These are phyloP conservation scores for Pseudogymnoascus sp. DNA, from an alignment of 2,329 filamentous ascomycete genomes.

Conservation along the genomic window DNA sequence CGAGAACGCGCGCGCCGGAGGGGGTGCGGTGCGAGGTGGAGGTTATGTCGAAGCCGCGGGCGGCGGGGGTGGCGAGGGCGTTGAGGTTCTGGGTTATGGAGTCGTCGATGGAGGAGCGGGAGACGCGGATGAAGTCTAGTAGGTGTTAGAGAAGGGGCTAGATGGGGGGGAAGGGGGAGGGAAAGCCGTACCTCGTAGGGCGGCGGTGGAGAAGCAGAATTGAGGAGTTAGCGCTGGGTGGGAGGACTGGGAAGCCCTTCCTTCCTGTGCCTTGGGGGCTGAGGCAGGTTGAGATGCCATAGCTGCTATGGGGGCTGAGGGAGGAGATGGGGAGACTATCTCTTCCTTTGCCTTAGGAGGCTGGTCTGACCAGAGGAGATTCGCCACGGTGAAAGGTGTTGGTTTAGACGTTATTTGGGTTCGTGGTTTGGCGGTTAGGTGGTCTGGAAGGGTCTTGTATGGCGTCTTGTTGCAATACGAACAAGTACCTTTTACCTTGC, in stretches of 20 bases:
- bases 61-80: slow-evolving; percentile 70
- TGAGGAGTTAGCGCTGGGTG: slow-evolving; percentile 58
- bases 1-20: slow-evolving; percentile 48
- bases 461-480: slow-evolving; percentile 10
- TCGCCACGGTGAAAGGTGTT: slow-evolving; percentile 24
- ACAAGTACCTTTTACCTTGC: not conserved
- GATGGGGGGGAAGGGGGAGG: not conserved
- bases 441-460: not conserved
- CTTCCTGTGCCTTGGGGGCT: slow-evolving; percentile 7
- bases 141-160: slow-evolving; percentile 10
- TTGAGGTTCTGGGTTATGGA: slow-evolving; percentile 91
- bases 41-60: slow-evolving; percentile 66
- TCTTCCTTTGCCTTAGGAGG: slow-evolving; percentile 16
- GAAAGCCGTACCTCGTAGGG: slow-evolving; percentile 55
- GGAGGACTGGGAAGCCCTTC: slow-evolving; percentile 25
- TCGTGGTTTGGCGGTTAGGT: not conserved
- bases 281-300: slow-evolving; percentile 17
- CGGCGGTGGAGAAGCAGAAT: slow-evolving; percentile 68
- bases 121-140: slow-evolving; percentile 82
- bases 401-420: not conserved
- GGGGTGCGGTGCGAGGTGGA: slow-evolving; percentile 62
- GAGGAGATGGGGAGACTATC: slow-evolving; percentile 25
- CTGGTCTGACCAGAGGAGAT: slow-evolving; percentile 25
- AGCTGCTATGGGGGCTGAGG: slow-evolving; percentile 32
- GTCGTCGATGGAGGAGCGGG: slow-evolving; percentile 80